A percentile compares a stretch with the other conserved stretches of the same genome.
Evolutionary conservation across 163 green algal species (phyloP).

Genomic region (Volvox carteri): DNA sequence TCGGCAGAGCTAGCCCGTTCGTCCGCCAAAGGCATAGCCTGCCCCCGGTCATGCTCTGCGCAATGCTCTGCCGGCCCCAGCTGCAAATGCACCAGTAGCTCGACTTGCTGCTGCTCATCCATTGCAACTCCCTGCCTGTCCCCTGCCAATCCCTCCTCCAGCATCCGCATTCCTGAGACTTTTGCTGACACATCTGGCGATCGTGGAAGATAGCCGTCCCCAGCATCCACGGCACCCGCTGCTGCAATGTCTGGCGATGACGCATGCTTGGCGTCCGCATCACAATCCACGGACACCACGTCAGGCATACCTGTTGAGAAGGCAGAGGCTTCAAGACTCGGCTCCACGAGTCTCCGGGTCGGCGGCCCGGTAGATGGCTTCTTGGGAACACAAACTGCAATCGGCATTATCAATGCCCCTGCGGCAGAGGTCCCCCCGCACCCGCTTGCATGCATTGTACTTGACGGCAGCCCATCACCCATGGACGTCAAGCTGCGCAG

Average conservation of each 20-base stretch:
- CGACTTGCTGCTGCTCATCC: not conserved
- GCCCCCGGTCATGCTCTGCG: not conserved
- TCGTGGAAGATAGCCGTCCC: conserved; percentile 6
- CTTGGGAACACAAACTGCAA: not conserved
- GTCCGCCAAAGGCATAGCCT: not conserved
- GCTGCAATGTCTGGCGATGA: conserved; percentile 27
- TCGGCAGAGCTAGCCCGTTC: not conserved
- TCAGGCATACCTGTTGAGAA: conserved; percentile 10
- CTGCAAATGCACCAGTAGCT: not conserved
- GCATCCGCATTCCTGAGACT: not conserved
- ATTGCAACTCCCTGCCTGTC: not conserved
- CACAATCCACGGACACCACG: not conserved
- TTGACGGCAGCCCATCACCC: not conserved
- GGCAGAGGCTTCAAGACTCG: not conserved
- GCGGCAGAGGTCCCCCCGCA: not conserved
- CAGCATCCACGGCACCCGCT: not conserved
- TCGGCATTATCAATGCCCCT: not conserved
- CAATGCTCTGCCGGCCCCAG: not conserved
- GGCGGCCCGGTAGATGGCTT: conserved; percentile 40
- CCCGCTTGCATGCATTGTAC: too few species aligned
- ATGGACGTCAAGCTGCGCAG: not conserved
- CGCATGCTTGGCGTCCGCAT: conserved; percentile 26
- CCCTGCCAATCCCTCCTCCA: not conserved
- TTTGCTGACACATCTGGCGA: conserved; percentile 1
- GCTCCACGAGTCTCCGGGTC: conserved; percentile 27